Percentiles rank a stretch among this genome's conserved stretches.
These are phyloP conservation scores for Starmera stellimalicola DNA, from an alignment of 1,139 yeast genomes.

Conservation along the genomic window DNA sequence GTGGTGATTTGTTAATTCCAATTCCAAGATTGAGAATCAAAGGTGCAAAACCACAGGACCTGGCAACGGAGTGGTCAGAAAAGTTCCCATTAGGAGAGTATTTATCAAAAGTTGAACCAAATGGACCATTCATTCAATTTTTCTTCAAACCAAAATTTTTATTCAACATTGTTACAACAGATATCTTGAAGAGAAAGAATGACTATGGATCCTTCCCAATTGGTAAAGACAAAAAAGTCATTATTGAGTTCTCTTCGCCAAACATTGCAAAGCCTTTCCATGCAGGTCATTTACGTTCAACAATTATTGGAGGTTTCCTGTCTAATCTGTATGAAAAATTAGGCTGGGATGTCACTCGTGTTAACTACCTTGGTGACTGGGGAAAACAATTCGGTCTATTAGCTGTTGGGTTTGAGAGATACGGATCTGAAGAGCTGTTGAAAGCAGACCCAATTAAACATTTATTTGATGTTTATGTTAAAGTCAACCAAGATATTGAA, in stretches of 20 bases:
- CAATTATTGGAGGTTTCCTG: conserved; percentile 96
- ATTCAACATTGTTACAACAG: conserved; percentile 61
- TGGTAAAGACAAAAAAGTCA: conserved; percentile 63
- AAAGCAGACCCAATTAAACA: conserved; percentile 84
- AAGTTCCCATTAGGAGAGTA: conserved; percentile 59
- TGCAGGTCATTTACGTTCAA: conserved; percentile 97
- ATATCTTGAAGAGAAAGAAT: conserved; percentile 49
- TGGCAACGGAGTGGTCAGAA: conserved; percentile 78
- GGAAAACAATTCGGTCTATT: conserved; percentile 96
- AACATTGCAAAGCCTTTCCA: conserved; percentile 99
- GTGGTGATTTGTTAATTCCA: conserved; percentile 91
- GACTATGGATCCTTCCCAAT: conserved; percentile 69
- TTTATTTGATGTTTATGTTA: conserved; percentile 88
- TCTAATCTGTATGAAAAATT: conserved; percentile 81
- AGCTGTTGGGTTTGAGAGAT: conserved; percentile 84
- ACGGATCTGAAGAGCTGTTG: conserved; percentile 72
- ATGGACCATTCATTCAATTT: conserved; percentile 90
- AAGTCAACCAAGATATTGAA: conserved; percentile 70
- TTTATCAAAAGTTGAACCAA: conserved; percentile 63
- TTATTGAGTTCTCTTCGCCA: conserved; percentile 93
- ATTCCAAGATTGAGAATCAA: conserved; percentile 88
- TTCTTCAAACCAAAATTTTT: conserved; percentile 63
- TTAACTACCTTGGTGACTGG: conserved; percentile 98
- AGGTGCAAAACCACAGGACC: conserved; percentile 74
- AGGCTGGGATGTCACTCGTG: conserved; percentile 85